Base-by-base conservation (phyloP, 768 basidiomycete genomes). In the Lactifluus pinguis region DNA sequence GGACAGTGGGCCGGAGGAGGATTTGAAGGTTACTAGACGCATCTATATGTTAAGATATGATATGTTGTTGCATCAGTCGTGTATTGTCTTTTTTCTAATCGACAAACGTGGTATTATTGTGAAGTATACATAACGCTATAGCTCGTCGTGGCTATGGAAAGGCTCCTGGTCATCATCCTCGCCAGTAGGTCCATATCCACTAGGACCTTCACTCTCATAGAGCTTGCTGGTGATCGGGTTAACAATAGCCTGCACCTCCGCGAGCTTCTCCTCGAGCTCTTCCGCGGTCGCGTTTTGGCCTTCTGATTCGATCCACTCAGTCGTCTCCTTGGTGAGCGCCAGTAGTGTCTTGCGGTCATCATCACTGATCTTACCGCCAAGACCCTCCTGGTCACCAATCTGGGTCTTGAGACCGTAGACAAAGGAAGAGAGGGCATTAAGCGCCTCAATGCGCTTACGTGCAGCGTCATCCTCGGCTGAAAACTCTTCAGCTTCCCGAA, bases 221-320 rank as follows among this genome's bases (percentile, higher is more conserved):
- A 78, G 63, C 71, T 79, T 78, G 60, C 74, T 68, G n/a, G 78
- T 76, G 70, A 81, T 79, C 59, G 80, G 79, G 65, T 73, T 68
- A 50, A 76, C 71, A 49, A 72, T 64, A 21, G 72, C 68, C 66
- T 77, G 76, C 42, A 77, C 65, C 57, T 72, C 72, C 47, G 63
- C 49, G 67, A 94, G 76, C 79, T 94, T 92, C 79, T 97, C 95
- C 72, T 98, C 94, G 25, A 94, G 76, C 59, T 95, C 92, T 71
- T 95, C 95, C 48, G 86, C 84, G 38, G 80, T 79, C 25, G 95
- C 95, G 8, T 76, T 76, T 42, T 81, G 75, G 19, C 87, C 87
- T 68, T 92, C 82, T 69, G 88, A 84, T 50, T 98, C 95, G 57
- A 95, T 83, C 94, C 94, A 98, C 59, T 92, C 91, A 19, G 86